Conservation (phyloP, 495 filamentous ascomycete genomes). For the Cercophora scortea region DNA sequence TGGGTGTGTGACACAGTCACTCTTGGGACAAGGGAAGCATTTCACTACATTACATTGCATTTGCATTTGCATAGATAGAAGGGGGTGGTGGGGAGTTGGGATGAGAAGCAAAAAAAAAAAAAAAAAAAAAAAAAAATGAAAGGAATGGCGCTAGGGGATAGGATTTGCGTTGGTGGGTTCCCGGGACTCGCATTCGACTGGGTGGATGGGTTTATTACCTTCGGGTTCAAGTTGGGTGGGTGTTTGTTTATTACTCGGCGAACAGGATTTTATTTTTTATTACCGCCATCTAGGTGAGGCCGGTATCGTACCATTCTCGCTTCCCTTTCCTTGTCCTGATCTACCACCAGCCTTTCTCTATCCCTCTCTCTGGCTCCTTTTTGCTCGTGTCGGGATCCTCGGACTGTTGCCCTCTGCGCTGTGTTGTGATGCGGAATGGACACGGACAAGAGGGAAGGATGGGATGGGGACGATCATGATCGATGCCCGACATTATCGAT, state of each 20-base stretch:
- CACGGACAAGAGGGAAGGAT: no score
- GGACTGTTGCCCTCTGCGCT: no score
- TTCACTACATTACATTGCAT: not conserved
- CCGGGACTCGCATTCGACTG: not conserved
- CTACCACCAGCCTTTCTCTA: not conserved
- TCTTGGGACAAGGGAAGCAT: no score
- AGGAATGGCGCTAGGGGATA: not conserved
- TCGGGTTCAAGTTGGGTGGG: not conserved
- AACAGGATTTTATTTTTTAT: not conserved
- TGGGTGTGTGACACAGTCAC: no score
- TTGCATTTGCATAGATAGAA: no score
- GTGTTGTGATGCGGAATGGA: no score
- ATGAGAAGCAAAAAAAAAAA: not conserved
- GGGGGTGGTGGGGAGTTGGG: not conserved
- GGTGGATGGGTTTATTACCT: not conserved
- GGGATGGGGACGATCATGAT: no score
- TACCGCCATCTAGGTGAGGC: not conserved
- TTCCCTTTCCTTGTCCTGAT: not conserved
- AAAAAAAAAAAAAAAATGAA: no score
- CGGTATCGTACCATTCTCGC: not conserved
- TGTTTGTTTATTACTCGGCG: not conserved
- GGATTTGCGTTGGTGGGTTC: not conserved
- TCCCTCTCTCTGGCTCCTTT: not conserved
- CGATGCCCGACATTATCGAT: no score
- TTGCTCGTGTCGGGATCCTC: not conserved